phyloP scores from a whole-genome alignment of 129 eudicot genomes.

The Lactuca sativa region DNA sequence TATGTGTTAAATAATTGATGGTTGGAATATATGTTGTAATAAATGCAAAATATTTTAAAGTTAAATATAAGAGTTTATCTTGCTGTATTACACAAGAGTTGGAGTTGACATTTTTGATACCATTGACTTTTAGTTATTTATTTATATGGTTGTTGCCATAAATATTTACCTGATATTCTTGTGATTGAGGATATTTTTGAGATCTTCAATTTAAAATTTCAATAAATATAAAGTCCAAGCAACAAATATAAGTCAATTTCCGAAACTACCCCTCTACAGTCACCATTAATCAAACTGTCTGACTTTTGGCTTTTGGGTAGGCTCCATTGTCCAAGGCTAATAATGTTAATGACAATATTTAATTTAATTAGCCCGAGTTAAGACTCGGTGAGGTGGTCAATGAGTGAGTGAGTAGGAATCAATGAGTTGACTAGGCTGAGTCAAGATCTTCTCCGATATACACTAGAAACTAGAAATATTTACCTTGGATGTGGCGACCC shows the following conservation, averaged over 20 bases:
- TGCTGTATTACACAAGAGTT: neutral
- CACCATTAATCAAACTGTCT: slow-evolving; percentile 13
- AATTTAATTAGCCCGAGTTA: slow-evolving; percentile 17
- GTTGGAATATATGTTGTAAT: neutral
- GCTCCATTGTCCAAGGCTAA: slow-evolving; percentile 34
- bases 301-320: slow-evolving; percentile 34
- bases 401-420: neutral
- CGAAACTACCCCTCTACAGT: neutral
- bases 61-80: neutral
- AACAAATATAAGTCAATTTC: neutral
- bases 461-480: neutral
- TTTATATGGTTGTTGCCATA: slow-evolving; percentile 24
- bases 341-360: neutral
- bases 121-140: slow-evolving; percentile 22
- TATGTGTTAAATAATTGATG: neutral
- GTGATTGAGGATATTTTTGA: slow-evolving; percentile 19
- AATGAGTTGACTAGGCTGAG: slow-evolving; percentile 1
- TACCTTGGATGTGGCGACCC: slow-evolving; percentile 99
- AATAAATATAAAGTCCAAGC: slow-evolving; percentile 12
- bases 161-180: slow-evolving; percentile 29
- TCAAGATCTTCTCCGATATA: neutral
- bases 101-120: slow-evolving; percentile 22
- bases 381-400: slow-evolving; percentile 9
- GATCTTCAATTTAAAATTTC: neutral
- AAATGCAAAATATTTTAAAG: neutral